These are phyloP conservation scores for Xylariaceae sp. DNA, from an alignment of 2,329 filamentous ascomycete species.

Conservation along the genomic window DNA sequence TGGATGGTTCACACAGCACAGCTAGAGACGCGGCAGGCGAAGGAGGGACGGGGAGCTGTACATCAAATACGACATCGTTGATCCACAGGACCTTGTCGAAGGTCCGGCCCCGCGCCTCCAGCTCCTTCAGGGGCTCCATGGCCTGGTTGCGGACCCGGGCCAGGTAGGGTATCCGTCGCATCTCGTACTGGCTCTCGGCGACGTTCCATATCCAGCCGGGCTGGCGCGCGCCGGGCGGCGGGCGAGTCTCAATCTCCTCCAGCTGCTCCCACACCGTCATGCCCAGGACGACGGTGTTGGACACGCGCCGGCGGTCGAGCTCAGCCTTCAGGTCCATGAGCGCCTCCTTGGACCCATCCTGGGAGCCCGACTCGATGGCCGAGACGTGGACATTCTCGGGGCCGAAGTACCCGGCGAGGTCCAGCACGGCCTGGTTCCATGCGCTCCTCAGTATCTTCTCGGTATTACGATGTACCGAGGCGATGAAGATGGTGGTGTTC, in stretches of 20 bases:
- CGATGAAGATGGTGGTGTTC: constrained; percentile 50
- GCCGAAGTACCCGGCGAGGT: constrained; percentile 49
- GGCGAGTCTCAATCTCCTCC: constrained; percentile 42
- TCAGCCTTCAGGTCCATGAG: constrained; percentile 47
- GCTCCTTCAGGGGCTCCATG: constrained; percentile 48
- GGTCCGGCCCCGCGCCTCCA: constrained; percentile 37
- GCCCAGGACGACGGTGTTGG: constrained; percentile 50
- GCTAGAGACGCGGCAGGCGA: no score
- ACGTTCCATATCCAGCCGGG: constrained; percentile 55
- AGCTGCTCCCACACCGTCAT: constrained; percentile 44
- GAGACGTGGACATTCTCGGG: constrained; percentile 57
- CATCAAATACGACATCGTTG: constrained; percentile 54
- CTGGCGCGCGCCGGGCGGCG: constrained; percentile 27
- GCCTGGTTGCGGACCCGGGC: constrained; percentile 55
- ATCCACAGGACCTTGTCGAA: constrained; percentile 54
- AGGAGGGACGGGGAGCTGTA: constrained; percentile 20
- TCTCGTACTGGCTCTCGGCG: constrained; percentile 41
- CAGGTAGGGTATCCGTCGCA: constrained; percentile 62
- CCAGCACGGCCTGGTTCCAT: constrained; percentile 53
- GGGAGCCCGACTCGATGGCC: constrained; percentile 60
- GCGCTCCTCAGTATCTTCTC: constrained; percentile 49
- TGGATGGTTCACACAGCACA: background rate
- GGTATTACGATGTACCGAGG: constrained; percentile 61
- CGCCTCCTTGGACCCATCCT: constrained; percentile 57
- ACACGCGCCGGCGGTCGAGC: constrained; percentile 43